phyloP scores from a whole-genome alignment of 2,329 filamentous ascomycete genomes.

The Calonectria pauciramosa region DNA sequence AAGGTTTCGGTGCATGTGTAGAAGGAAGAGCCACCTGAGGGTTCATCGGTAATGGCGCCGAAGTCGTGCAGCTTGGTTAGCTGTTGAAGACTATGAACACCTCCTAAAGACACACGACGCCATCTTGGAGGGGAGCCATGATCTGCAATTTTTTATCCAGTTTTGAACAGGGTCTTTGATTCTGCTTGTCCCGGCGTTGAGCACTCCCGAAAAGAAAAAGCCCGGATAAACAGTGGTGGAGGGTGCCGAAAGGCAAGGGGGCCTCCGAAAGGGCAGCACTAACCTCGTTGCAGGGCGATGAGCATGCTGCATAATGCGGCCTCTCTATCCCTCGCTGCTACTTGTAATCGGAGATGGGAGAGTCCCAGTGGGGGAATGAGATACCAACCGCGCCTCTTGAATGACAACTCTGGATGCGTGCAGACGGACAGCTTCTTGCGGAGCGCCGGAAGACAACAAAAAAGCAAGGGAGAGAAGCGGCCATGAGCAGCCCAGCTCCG shows the following conservation, averaged over 20 bases:
- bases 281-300: conserved; percentile 10
- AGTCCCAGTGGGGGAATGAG: conserved; percentile 25
- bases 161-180: not conserved
- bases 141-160: not conserved
- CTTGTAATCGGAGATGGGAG: conserved; percentile 16
- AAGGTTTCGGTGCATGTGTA: not conserved
- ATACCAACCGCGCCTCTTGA: conserved; percentile 31
- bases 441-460: conserved; percentile 32
- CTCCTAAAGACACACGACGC: not conserved
- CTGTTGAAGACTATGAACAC: not conserved
- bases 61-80: not conserved
- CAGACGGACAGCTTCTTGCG: conserved; percentile 19
- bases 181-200: not conserved
- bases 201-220: not conserved
- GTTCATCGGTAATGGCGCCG: not conserved
- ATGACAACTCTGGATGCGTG: conserved; percentile 4
- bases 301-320: conserved; percentile 26
- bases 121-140: not conserved
- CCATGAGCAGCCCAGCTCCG: conserved; percentile 17
- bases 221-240: not conserved
- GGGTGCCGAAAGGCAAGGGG: conserved; percentile 25
- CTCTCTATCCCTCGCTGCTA: conserved; percentile 26
- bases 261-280: conserved; percentile 25
- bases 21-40: not conserved
- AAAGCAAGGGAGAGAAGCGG: conserved; percentile 40